A percentile compares a stretch with the other conserved stretches of the same genome.
phyloP scores from a whole-genome alignment of 2,329 filamentous ascomycete genomes.

The Canariomyces notabilis region DNA sequence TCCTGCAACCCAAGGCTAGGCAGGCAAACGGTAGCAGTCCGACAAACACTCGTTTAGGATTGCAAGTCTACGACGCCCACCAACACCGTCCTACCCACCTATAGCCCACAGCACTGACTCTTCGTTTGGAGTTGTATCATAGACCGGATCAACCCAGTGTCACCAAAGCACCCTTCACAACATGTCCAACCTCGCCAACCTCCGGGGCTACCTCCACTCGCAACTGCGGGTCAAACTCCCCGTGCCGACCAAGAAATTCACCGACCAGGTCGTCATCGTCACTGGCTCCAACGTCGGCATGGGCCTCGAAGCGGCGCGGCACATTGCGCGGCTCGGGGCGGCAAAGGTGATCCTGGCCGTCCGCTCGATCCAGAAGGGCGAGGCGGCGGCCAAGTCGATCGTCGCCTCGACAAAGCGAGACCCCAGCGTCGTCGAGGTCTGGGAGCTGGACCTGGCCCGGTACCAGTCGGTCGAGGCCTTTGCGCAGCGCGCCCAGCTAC shows the following conservation, averaged over 20 bases:
- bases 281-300: conserved; percentile 17
- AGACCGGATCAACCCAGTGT: no score
- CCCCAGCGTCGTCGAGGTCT: conserved; percentile 38
- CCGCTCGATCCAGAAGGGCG: conserved; percentile 5
- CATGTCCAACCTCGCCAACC: background rate
- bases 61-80: no score
- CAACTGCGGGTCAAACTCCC: conserved; percentile 1
- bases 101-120: no score
- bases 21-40: no score
- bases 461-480: conserved; percentile 41
- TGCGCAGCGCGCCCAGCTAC: conserved; percentile 27
- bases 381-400: conserved; percentile 31
- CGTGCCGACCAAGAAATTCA: conserved; percentile 3
- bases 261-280: conserved; percentile 15
- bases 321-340: conserved; percentile 12
- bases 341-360: conserved; percentile 16
- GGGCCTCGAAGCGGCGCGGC: conserved; percentile 16
- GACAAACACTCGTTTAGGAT: no score
- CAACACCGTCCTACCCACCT: no score
- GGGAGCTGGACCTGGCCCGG: conserved; percentile 41
- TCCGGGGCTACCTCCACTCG: background rate
- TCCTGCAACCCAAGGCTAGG: no score
- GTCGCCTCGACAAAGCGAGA: conserved; percentile 18
- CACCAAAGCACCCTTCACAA: background rate
- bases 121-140: no score